Conservation (phyloP, 2,329 filamentous ascomycete genomes). For the Talaromyces sp. region DNA sequence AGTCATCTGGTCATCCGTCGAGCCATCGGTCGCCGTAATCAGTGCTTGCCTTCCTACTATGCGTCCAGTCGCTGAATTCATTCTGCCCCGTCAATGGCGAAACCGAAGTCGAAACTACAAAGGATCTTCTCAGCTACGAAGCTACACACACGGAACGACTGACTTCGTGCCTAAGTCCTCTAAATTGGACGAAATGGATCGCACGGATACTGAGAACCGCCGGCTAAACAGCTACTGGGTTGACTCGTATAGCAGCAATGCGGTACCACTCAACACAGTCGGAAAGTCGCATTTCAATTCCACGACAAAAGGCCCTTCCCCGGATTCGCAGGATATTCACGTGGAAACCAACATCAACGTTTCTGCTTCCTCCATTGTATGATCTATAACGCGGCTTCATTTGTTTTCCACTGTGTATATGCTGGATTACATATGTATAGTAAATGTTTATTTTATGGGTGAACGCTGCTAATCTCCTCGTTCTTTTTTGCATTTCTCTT, state of each 20-base stretch:
- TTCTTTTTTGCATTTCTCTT: neutral
- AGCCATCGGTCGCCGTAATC: neutral
- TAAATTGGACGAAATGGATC: neutral
- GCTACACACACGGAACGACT: neutral
- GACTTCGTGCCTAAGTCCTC: neutral
- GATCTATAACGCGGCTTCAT: neutral
- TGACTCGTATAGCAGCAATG: neutral
- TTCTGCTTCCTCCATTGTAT: neutral
- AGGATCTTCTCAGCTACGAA: neutral
- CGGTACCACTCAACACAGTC: neutral
- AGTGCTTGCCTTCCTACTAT: neutral
- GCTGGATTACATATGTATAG: neutral
- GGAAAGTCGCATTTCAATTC: neutral
- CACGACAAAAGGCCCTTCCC: neutral
- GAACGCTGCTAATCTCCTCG: neutral
- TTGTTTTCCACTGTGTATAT: neutral
- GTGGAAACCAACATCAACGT: neutral
- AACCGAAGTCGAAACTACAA: neutral
- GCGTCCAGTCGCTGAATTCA: neutral
- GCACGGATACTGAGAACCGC: neutral
- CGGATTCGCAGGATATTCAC: neutral
- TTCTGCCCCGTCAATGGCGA: neutral
- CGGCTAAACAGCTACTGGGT: neutral
- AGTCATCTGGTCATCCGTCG: neutral
- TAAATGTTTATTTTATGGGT: neutral